phyloP scores from a whole-genome alignment of 805 yeast genomes.

The Wickerhamomyces chambardii region DNA sequence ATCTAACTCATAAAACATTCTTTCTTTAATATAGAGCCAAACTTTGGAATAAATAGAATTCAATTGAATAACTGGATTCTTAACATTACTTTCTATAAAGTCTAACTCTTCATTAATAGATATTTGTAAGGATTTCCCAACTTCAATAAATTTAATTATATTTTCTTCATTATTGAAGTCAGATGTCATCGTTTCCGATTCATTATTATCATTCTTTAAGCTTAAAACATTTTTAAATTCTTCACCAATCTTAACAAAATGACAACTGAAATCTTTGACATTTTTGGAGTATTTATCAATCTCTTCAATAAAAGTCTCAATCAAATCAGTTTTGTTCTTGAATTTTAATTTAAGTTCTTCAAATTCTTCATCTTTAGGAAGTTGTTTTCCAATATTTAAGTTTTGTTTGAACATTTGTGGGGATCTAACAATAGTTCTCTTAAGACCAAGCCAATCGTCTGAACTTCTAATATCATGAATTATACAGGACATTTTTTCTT shows the following conservation, averaged over 20 bases:
- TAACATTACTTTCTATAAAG: slow-evolving; percentile 15
- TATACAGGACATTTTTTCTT: slow-evolving; percentile 4
- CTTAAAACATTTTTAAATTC: too few relatives aligned
- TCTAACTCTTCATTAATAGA: slow-evolving; percentile 16
- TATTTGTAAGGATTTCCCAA: too few relatives aligned
- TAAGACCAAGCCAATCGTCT: slow-evolving; percentile 28
- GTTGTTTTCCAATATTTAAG: slow-evolving; percentile 62
- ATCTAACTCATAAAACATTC: slow-evolving; percentile 27
- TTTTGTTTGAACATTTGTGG: slow-evolving; percentile 89
- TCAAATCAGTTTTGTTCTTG: background rate
- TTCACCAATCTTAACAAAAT: too few relatives aligned
- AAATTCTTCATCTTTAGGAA: slow-evolving; percentile 36
- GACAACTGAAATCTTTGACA: too few relatives aligned
- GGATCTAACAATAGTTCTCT: slow-evolving; percentile 72
- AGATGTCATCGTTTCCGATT: too few relatives aligned
- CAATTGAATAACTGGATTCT: slow-evolving; percentile 18
- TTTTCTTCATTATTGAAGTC: background rate
- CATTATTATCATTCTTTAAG: too few relatives aligned
- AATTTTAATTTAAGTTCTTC: slow-evolving; percentile 2
- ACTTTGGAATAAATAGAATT: slow-evolving; percentile 1
- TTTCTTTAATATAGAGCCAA: slow-evolving; percentile 8
- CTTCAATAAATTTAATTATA: too few relatives aligned
- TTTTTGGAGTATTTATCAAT: too few relatives aligned
- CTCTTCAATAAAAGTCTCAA: background rate
- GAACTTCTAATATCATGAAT: slow-evolving; percentile 16